Base-by-base conservation (phyloP, 768 basidiomycete species). In the Amanita rimosa region DNA sequence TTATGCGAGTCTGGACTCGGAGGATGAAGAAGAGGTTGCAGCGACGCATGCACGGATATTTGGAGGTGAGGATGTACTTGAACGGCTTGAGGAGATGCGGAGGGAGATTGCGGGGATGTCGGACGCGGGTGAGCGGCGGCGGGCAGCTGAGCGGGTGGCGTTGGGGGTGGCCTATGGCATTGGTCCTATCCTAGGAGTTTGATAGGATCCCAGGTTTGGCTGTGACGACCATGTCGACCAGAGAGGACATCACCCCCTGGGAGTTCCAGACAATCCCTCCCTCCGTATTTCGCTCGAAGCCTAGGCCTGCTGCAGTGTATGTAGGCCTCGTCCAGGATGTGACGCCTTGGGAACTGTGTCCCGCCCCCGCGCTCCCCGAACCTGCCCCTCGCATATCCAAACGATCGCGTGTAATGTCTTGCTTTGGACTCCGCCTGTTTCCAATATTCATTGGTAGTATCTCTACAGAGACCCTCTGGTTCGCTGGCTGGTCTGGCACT, bases 111-210 rank as follows among this genome's bases (percentile, higher is more conserved):
- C 79, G 19, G 72, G 67, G 9, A 84, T 89, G 65, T 64, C 68
- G 4, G 71, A 81, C 57, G 76, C 81, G 54, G 70, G 69, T 19
- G 83, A 83, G 63, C 68, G 78, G 54, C 67, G 81, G 55, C 75
- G 67, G 55, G 79, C 84, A 21, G 86, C 86, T 0, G 86, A 86
- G 6, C 67, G 69, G 40, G 83, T 85, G 17, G 84, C 86, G 19
- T 66, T 89, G 0, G 83, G 83, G 0, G 62, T 89, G 44, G 84
- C 81, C 5, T 83, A 85, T 61, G 85, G n/a, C n/a, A n/a, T n/a
- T n/a, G n/a, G n/a, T n/a, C n/a, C n/a, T n/a, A n/a, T n/a, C n/a
- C n/a, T n/a, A n/a, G n/a, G 84, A 2, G 63, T 88, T 37, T 46
- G 45, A 46, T 38, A 45, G 45, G 37, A 27, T 43, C 50, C 50